Conservation (phyloP, 2,329 filamentous ascomycete species). For the Fusarium falciforme region DNA sequence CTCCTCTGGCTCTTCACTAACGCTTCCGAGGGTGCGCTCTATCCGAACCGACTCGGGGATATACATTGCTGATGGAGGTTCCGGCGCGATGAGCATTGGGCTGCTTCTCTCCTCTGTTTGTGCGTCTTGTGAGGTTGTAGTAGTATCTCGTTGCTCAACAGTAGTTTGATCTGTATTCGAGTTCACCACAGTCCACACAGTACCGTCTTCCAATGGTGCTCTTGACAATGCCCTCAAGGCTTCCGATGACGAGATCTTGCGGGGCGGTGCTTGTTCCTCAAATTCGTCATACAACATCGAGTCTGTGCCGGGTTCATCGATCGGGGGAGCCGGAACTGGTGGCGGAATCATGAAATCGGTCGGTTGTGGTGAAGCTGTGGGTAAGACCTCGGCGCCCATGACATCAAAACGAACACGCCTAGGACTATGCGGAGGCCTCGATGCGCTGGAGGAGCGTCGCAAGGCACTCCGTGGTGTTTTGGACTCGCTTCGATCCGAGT, state of each 20-base stretch:
- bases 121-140: constrained; percentile 11
- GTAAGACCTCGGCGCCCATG: constrained; percentile 69
- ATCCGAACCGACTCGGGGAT: constrained; percentile 31
- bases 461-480: constrained; percentile 66
- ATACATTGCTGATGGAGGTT: constrained; percentile 27
- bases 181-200: constrained; percentile 64
- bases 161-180: constrained; percentile 45
- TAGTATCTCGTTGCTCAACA: constrained; percentile 30
- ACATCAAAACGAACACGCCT: constrained; percentile 73
- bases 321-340: constrained; percentile 38
- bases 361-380: constrained; percentile 65
- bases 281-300: constrained; percentile 54
- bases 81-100: constrained; percentile 23
- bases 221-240: constrained; percentile 64
- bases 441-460: constrained; percentile 65
- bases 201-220: constrained; percentile 61
- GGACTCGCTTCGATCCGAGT: constrained; percentile 65
- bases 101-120: constrained; percentile 4
- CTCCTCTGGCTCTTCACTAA: constrained; percentile 44
- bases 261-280: constrained; percentile 57
- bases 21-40: constrained; percentile 35
- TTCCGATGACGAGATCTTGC: constrained; percentile 68
- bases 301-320: constrained; percentile 43
- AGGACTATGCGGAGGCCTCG: constrained; percentile 64
- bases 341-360: constrained; percentile 47